phyloP scores from a whole-genome alignment of 495 filamentous ascomycete species.

The Lasiosphaeris hirsuta region DNA sequence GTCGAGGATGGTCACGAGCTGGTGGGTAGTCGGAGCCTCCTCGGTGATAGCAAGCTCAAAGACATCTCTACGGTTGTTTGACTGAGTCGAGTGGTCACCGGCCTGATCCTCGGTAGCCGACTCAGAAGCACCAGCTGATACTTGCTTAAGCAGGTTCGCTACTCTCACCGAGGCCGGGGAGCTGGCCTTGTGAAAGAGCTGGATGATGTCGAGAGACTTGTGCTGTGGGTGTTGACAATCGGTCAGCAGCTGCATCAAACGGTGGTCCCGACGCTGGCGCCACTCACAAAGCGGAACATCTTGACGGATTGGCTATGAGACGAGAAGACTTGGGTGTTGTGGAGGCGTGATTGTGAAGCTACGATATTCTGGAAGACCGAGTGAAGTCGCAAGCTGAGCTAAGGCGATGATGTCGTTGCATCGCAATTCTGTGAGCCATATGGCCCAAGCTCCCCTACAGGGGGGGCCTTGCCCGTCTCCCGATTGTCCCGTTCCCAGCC shows the following conservation, averaged over 20 bases:
- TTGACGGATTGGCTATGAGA: background rate
- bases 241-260: background rate
- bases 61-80: slow-evolving; percentile 47
- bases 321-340: background rate
- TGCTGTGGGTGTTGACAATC: slow-evolving; percentile 42
- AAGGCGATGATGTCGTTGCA: background rate
- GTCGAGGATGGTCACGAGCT: slow-evolving; percentile 82
- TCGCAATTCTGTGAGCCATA: background rate
- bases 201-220: slow-evolving; percentile 87
- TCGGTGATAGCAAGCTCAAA: slow-evolving; percentile 89
- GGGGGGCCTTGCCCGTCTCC: too few species aligned
- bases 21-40: slow-evolving; percentile 72
- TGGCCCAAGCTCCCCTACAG: slow-evolving; percentile 2
- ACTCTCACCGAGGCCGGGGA: slow-evolving; percentile 61
- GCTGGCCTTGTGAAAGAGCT: slow-evolving; percentile 85
- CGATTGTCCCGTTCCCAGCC: background rate
- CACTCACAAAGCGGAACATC: background rate
- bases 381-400: slow-evolving; percentile 3
- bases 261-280: background rate
- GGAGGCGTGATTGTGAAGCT: background rate
- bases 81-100: slow-evolving; percentile 53
- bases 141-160: slow-evolving; percentile 70
- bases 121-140: slow-evolving; percentile 56
- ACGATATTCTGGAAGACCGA: background rate
- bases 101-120: slow-evolving; percentile 65